Base-by-base conservation (phyloP, 805 yeast genomes). In the Ogataea glucozyma region DNA sequence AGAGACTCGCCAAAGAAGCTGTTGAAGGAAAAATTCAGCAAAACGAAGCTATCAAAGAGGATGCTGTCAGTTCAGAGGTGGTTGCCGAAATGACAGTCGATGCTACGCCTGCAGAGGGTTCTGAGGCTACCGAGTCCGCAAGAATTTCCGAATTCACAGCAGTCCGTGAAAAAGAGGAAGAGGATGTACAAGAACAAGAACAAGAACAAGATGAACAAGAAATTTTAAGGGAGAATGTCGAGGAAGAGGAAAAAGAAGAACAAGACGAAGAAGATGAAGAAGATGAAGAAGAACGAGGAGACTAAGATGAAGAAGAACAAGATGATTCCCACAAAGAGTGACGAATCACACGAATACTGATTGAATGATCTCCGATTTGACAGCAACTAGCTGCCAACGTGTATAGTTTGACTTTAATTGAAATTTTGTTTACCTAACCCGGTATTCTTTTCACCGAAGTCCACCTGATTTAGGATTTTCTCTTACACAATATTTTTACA, bases 1-100 rank as follows among this genome's bases (percentile, higher is more conserved):
- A 71, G 53, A 59, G 58, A 30, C 18, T 33, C 17, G 43, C 38
- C 14, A 40, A 32, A 19, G 60, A 56, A 21, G 48, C 31, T 16
- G 38, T 49, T 47, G 27, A 26, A 7, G 24, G 23, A 12, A 44
- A 40, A 24, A 30, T 30, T 3, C 38, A 31, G 23, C 34, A 42
- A 23, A 29, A 31, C 10, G 35, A 4, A 19, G 40, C 6, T 32
- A 19, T 16, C n/a, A 14, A 12, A 27, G 47, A 40, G 14, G 44
- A 34, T n/a, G n/a, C n/a, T n/a, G n/a, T n/a, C n/a, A 23, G 18
- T 8, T 14, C 14, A n/a, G 26, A 31, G 17, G 3, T 26, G 10
- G 35, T n/a, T 9, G 26, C 9, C 2, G 18, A 19, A 13, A 13
- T 14, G 4, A 24, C 22, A 16, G 22, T 29, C 13, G 29, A 14